phyloP scores from a whole-genome alignment of 1,284 basidiomycete species.

The Ganoderma lucidum region DNA sequence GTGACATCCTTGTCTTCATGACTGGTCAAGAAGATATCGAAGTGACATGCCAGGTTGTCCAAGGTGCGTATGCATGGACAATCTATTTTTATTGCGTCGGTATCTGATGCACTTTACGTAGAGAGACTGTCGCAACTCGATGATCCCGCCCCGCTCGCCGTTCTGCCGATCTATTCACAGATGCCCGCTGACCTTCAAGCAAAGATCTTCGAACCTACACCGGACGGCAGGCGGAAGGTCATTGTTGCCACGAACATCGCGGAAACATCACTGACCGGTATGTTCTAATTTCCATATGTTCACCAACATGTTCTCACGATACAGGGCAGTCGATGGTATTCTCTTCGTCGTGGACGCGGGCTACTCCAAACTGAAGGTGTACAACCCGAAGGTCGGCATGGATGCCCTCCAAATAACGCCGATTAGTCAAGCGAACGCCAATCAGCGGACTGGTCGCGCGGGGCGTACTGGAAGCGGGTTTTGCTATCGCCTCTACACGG shows the following conservation, averaged over 20 bases:
- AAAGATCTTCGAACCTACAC: conserved; percentile 95
- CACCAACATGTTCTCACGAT: conserved; percentile 1
- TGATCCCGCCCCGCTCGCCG: conserved; percentile 85
- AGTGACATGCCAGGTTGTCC: conserved; percentile 90
- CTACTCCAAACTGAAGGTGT: conserved; percentile 98
- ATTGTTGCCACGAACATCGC: conserved; percentile 99
- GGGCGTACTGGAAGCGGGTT: conserved; percentile 96
- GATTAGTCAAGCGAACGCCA: conserved; percentile 97
- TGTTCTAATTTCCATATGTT: conserved; percentile 26
- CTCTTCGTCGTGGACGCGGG: conserved; percentile 97
- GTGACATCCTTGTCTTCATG: conserved; percentile 99
- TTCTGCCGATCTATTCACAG: conserved; percentile 98
- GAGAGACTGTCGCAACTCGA: conserved; percentile 93
- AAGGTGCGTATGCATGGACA: conserved; percentile 56
- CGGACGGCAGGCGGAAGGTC: conserved; percentile 95
- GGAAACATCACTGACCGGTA: conserved; percentile 95
- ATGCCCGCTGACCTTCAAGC: conserved; percentile 99
- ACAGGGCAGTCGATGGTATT: conserved; percentile 88
- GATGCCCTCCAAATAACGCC: conserved; percentile 99
- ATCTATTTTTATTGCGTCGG: conserved; percentile 15
- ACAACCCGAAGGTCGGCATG: conserved; percentile 99
- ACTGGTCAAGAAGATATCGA: conserved; percentile 99
- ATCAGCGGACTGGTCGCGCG: conserved; percentile 94
- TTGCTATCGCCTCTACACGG: conserved; percentile 97
- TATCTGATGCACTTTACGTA: conserved; percentile 50